Evolutionary conservation across 108 stramenopile genomes (phyloP).

Genomic region (Cylindrotheca fusiformis): DNA sequence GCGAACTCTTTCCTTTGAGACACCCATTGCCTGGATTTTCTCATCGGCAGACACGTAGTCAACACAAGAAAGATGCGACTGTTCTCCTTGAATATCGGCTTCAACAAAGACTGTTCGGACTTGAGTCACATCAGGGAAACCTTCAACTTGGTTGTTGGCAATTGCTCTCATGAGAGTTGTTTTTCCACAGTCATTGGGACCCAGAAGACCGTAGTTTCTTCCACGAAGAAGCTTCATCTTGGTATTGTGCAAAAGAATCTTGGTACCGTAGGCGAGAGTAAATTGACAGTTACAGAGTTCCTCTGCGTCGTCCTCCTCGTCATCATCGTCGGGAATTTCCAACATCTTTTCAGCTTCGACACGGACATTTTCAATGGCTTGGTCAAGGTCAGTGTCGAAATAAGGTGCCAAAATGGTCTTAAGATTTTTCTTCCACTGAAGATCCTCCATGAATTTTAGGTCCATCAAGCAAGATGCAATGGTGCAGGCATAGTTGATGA

Average conservation of each 20-base stretch:
- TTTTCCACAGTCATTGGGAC: constrained; percentile 98
- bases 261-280: constrained; percentile 99
- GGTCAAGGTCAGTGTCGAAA: constrained; percentile 61
- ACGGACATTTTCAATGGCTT: constrained; percentile 79
- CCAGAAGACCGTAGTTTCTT: constrained; percentile 96
- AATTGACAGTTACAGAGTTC: constrained; percentile 99
- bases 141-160: constrained; percentile 98
- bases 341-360: constrained; percentile 84
- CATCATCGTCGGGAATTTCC: constrained; percentile 86
- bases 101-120: constrained; percentile 99
- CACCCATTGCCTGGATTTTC: constrained; percentile 82
- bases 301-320: constrained; percentile 98
- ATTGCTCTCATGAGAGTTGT: constrained; percentile 99
- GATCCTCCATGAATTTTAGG: constrained; percentile 86
- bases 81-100: constrained; percentile 98
- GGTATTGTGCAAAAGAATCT: constrained; percentile 99
- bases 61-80: constrained; percentile 94
- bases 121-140: constrained; percentile 94
- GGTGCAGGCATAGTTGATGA: constrained; percentile 64
- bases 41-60: constrained; percentile 93
- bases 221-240: constrained; percentile 97
- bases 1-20: constrained; percentile 78
- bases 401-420: constrained; percentile 46
- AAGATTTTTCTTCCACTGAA: constrained; percentile 88
- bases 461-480: constrained; percentile 91